Conservation (phyloP, 73 alveolate genomes). For the Stentor roeselii region DNA sequence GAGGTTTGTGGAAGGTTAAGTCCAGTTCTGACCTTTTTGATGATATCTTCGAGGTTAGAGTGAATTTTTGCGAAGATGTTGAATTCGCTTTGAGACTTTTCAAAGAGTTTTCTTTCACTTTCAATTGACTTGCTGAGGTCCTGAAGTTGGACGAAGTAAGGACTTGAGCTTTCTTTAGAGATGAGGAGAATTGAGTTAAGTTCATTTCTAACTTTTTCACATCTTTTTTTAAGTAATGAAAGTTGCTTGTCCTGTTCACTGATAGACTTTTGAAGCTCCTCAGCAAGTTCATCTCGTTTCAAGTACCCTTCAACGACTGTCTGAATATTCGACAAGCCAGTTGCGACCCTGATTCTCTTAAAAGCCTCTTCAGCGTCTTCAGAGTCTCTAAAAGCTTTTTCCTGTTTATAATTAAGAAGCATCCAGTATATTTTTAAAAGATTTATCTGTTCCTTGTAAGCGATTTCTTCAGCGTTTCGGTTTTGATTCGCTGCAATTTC, state of each 20-base stretch:
- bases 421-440: neutral
- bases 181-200: neutral
- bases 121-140: neutral
- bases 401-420: neutral
- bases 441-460: neutral
- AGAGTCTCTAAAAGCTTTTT: neutral
- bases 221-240: neutral
- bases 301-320: neutral
- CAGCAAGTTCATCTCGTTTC: neutral
- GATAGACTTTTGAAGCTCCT: neutral
- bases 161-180: neutral
- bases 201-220: neutral
- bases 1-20: no score
- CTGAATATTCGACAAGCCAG: neutral
- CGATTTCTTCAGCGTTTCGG: neutral
- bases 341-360: neutral
- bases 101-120: neutral
- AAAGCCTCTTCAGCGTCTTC: neutral
- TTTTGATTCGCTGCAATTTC: slow-evolving; percentile 16
- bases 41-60: no score
- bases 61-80: no score
- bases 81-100: no score
- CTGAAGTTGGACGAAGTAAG: neutral
- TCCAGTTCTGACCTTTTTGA: no score
- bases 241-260: neutral